Evolutionary conservation across 2,329 filamentous ascomycete species (phyloP).

Genomic region (Paecilomyces sp.): DNA sequence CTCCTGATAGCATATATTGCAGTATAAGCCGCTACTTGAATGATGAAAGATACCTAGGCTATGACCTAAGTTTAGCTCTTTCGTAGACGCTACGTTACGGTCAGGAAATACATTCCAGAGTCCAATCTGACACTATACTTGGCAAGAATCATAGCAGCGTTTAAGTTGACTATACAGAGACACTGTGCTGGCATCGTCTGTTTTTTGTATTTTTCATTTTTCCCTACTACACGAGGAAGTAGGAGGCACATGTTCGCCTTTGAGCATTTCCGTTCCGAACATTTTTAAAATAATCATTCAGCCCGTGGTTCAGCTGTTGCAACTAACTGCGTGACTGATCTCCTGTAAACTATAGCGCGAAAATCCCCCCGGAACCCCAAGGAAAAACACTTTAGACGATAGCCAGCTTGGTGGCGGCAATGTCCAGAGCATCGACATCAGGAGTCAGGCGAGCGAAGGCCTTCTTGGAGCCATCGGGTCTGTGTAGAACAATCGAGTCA

Average conservation of each 20-base stretch:
- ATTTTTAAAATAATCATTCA: constrained; percentile 29
- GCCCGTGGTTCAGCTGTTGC: constrained; percentile 23
- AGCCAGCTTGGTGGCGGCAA: constrained; percentile 96
- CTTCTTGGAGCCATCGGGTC: constrained; percentile 98
- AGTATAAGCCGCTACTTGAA: background rate
- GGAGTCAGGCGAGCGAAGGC: constrained; percentile 91
- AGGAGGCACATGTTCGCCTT: background rate
- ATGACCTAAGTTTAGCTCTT: background rate
- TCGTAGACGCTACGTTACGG: background rate
- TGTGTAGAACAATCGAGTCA: constrained; percentile 25
- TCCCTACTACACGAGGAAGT: background rate
- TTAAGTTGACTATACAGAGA: background rate
- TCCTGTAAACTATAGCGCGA: constrained; percentile 32
- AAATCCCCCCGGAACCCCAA: constrained; percentile 41
- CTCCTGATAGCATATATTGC: background rate
- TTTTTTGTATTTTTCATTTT: background rate
- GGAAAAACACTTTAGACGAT: constrained; percentile 68
- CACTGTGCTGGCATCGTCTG: background rate
- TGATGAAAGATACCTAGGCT: background rate
- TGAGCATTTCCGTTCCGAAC: background rate
- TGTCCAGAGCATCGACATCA: constrained; percentile 97
- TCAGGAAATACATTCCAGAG: background rate
- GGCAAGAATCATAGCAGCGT: background rate
- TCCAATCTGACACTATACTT: background rate
- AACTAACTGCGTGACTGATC: constrained; percentile 26